Evolutionary conservation across 208 protist genomes (phyloP).

Genomic region (Crithidia brevicula): DNA sequence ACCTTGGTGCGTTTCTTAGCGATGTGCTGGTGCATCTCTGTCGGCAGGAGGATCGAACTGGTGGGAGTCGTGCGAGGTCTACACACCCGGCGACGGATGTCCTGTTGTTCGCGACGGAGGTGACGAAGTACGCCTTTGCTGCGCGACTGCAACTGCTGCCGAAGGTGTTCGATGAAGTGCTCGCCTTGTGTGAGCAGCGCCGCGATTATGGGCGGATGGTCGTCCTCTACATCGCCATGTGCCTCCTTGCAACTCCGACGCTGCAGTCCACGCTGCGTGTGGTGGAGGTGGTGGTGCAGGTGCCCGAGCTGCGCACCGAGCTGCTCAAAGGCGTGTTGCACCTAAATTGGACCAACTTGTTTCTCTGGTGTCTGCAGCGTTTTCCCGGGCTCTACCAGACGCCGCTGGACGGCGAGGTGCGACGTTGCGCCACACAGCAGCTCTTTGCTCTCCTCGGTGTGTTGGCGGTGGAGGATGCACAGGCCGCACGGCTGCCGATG

Average conservation of each 20-base stretch:
- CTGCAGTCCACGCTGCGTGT: conserved; percentile 51
- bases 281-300: conserved; percentile 46
- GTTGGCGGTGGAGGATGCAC: conserved; percentile 23
- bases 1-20: conserved; percentile 77
- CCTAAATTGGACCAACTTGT: conserved; percentile 35
- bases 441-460: conserved; percentile 14
- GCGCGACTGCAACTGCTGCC: conserved; percentile 45
- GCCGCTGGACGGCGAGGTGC: conserved; percentile 1
- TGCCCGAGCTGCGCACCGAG: conserved; percentile 16
- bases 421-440: conserved; percentile 7
- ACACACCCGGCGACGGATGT: conserved; percentile 22
- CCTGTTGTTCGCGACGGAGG: conserved; percentile 58
- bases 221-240: conserved; percentile 77
- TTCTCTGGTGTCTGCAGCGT: conserved; percentile 56
- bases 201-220: conserved; percentile 53
- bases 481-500: conserved; percentile 11
- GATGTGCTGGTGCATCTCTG: conserved; percentile 73
- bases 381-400: conserved; percentile 29
- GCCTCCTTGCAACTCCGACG: conserved; percentile 65
- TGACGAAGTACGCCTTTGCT: conserved; percentile 74
- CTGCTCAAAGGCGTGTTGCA: conserved; percentile 32
- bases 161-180: conserved; percentile 63
- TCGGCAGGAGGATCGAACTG: conserved; percentile 8
- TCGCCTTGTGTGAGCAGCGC: conserved; percentile 54
- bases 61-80: neutral